Evolutionary conservation across 805 yeast genomes (phyloP), one percentile per base, ranked within the genome.

Genomic region (Candida ponderosae): DNA sequence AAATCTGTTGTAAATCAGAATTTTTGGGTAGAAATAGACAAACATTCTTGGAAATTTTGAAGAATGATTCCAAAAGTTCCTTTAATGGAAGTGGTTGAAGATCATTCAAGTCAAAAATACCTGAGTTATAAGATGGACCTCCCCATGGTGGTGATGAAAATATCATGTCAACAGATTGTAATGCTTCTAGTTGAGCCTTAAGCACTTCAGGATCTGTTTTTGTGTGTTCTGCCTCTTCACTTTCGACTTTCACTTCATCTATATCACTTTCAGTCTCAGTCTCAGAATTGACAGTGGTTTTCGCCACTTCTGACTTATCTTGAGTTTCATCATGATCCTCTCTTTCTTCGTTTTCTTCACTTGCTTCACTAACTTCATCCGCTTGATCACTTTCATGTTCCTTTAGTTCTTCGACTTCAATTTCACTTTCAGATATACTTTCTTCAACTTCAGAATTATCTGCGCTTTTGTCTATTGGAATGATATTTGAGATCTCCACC

Each of bases 121-220:
- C 53, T 4, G 18, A 5, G n/a, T 57, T 44, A 54, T 84, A 85
- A 2, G 58, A 53, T 0, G 86, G 82, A 0, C 95, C 95, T 26
- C 93, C 94, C 95, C 94, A 85, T 1, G 94, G 94, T 1, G 94
- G 94, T 2, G 90, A 81, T n/a, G 76, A 70, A 59, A 81, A 84
- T 9, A 76, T 66, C 35, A 79, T 63, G 45, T 76, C 82, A 29
- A 73, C 67, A 11, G 57, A 53, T 18, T 36, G 24, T 13, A 39
- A 29, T 31, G 0, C 34, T 11, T 24, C 13, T 11, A 24, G 13
- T n/a, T 24, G 28, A 13, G 7, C 28, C 5, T 24, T 3, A 24
- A 24, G 7, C 7, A 13, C n/a, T 24, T 21, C 23, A 21, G 23
- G 9, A 7, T 21, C 3, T 9, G 24, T 4, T 21, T 16, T 43